Evolutionary conservation across 1,139 yeast genomes (phyloP).

Genomic region (Yamadazyma pseudoaaseri): DNA sequence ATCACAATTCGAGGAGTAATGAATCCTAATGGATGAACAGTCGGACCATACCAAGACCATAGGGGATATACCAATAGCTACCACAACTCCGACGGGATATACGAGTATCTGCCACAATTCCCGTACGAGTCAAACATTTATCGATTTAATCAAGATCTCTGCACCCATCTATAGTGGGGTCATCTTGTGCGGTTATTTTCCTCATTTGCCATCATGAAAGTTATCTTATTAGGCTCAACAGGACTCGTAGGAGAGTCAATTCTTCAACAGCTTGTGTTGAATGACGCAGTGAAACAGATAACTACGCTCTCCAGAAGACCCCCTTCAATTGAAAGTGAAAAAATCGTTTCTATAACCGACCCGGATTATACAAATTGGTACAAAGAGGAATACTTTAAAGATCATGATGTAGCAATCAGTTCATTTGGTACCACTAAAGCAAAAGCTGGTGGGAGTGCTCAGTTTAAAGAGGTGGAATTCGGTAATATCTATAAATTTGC

Average conservation of each 20-base stretch:
- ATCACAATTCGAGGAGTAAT: too few species aligned
- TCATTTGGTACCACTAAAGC: conserved; percentile 76
- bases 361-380: conserved; percentile 43
- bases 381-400: conserved; percentile 13
- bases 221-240: conserved; percentile 55
- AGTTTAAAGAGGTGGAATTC: conserved; percentile 66
- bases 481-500: conserved; percentile 67
- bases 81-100: too few species aligned
- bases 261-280: conserved; percentile 34
- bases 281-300: conserved; percentile 29
- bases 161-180: too few species aligned
- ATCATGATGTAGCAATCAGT: conserved; percentile 14
- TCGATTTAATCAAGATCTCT: too few species aligned
- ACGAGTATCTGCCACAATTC: too few species aligned
- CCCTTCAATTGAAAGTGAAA: conserved; percentile 19
- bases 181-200: too few species aligned
- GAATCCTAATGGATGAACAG: too few species aligned
- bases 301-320: conserved; percentile 47
- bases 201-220: too few species aligned
- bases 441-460: conserved; percentile 57
- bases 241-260: conserved; percentile 58
- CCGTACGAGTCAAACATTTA: too few species aligned
- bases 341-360: conserved; percentile 32
- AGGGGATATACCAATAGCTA: too few species aligned
- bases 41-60: too few species aligned